These are phyloP conservation scores for Colletotrichum cuscutae DNA, from an alignment of 2,329 filamentous ascomycete species.

Conservation along the genomic window DNA sequence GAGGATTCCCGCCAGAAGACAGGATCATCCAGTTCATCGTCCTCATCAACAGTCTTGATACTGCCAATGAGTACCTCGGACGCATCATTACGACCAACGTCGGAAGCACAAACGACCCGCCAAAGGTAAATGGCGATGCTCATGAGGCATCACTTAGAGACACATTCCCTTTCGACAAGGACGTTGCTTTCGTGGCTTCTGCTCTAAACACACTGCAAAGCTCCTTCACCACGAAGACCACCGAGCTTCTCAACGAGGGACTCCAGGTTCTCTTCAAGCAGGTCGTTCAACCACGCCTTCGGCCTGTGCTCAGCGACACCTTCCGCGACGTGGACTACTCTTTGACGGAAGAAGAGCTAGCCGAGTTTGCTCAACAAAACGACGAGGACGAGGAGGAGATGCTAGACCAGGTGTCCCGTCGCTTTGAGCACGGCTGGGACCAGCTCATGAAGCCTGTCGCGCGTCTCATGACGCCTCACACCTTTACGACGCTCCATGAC, in stretches of 20 bases:
- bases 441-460: conserved; percentile 85
- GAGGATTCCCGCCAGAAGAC: conserved; percentile 86
- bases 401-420: conserved; percentile 76
- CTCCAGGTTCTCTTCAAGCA: conserved; percentile 88
- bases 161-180: conserved; percentile 83
- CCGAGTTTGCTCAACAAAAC: conserved; percentile 63
- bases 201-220: conserved; percentile 75
- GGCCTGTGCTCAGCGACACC: conserved; percentile 85
- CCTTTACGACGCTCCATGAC: conserved; percentile 81
- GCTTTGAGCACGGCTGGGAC: conserved; percentile 89
- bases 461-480: conserved; percentile 82
- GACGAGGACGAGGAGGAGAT: conserved; percentile 64
- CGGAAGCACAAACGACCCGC: conserved; percentile 51
- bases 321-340: conserved; percentile 94
- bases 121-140: conserved; percentile 42
- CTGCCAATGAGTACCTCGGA: conserved; percentile 88
- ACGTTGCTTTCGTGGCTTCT: conserved; percentile 75
- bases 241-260: conserved; percentile 85
- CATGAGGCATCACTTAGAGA: conserved; percentile 62
- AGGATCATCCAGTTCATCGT: conserved; percentile 91
- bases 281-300: conserved; percentile 85
- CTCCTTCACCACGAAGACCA: conserved; percentile 80
- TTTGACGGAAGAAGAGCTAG: conserved; percentile 70
- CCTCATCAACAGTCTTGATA: conserved; percentile 94
- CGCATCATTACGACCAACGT: conserved; percentile 83